These are phyloP conservation scores for Pyrus betulifolia DNA, from an alignment of 306 rosid genomes.

Conservation along the genomic window DNA sequence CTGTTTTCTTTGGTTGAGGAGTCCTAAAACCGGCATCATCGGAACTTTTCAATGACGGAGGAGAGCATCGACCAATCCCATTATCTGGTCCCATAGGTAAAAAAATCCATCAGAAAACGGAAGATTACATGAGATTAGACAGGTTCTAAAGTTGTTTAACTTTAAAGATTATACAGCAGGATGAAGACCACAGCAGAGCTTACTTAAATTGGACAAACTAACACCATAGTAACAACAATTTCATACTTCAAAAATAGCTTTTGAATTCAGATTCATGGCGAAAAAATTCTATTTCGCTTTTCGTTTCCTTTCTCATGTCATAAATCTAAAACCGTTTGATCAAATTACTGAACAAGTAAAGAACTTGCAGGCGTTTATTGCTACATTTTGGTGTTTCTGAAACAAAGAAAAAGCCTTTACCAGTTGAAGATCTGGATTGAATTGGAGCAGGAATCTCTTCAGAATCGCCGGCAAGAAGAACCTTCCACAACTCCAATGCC, in stretches of 20 bases:
- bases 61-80: slow-evolving; percentile 32
- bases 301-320: not conserved
- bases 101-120: slow-evolving; percentile 2
- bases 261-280: not conserved
- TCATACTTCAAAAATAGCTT: not conserved
- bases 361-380: not conserved
- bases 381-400: not conserved
- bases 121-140: not conserved
- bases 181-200: not conserved
- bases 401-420: slow-evolving; percentile 23
- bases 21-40: slow-evolving; percentile 30
- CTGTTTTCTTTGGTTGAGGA: slow-evolving; percentile 47
- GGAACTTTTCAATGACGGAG: slow-evolving; percentile 31
- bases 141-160: not conserved
- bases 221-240: not conserved
- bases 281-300: not conserved
- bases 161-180: not conserved
- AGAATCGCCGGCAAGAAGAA: slow-evolving; percentile 33
- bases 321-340: not conserved
- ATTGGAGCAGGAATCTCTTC: slow-evolving; percentile 35
- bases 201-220: not conserved
- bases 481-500: slow-evolving; percentile 75
- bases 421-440: slow-evolving; percentile 41
- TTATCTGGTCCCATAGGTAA: slow-evolving; percentile 38
- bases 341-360: not conserved